phyloP scores from a whole-genome alignment of 108 stramenopile species.

The Nitzschia palea region DNA sequence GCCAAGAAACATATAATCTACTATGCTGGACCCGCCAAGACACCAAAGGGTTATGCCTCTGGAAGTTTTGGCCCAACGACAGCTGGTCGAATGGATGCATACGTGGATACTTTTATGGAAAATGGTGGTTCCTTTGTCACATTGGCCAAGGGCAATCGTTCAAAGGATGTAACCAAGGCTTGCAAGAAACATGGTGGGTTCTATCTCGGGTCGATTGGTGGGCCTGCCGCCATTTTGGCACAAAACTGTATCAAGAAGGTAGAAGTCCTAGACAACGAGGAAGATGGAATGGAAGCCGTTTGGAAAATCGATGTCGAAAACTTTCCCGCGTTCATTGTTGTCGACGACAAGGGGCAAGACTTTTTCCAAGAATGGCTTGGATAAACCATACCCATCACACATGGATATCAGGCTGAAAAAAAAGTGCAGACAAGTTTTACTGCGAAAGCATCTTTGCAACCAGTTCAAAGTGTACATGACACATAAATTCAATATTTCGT shows the following conservation, averaged over 20 bases:
- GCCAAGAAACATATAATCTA: constrained; percentile 95
- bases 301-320: constrained; percentile 97
- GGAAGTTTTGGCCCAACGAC: constrained; percentile 97
- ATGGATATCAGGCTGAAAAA: no score
- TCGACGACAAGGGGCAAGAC: constrained; percentile 96
- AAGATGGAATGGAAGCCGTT: constrained; percentile 98
- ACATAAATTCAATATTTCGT: no score
- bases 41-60: constrained; percentile 93
- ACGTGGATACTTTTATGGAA: constrained; percentile 92
- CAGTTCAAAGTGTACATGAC: no score
- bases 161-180: constrained; percentile 89
- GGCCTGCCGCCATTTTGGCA: constrained; percentile 95
- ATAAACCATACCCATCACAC: no score
- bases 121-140: constrained; percentile 91
- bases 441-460: no score
- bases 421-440: no score
- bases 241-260: constrained; percentile 96
- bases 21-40: constrained; percentile 97
- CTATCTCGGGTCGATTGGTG: constrained; percentile 95
- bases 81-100: constrained; percentile 97
- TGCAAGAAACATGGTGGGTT: constrained; percentile 97
- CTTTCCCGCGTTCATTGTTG: constrained; percentile 97
- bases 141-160: constrained; percentile 94
- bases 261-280: constrained; percentile 93
- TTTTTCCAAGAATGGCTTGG: constrained; percentile 95